Evolutionary conservation across 331 rosid species (phyloP).

Genomic region (Telfairia occidentalis): DNA sequence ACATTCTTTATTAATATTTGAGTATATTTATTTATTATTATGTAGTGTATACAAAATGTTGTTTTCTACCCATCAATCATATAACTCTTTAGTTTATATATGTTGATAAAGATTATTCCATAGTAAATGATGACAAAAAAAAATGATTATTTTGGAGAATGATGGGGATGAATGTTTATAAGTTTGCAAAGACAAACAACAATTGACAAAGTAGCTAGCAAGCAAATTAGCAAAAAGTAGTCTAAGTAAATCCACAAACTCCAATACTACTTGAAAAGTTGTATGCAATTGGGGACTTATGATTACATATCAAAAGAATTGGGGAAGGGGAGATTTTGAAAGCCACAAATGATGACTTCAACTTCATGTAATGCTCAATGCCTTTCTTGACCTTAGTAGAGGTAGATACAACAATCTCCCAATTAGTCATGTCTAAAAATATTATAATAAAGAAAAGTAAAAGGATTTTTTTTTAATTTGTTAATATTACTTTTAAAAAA

Average conservation of each 20-base stretch:
- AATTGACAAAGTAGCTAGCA: not conserved
- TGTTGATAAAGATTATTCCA: not conserved
- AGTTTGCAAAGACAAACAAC: not conserved
- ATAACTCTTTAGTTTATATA: not conserved
- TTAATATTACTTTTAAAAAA: too few species aligned
- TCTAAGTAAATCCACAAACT: slow-evolving; percentile 1
- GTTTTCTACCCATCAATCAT: not conserved
- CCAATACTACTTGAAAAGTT: not conserved
- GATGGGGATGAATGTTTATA: not conserved
- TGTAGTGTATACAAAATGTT: not conserved
- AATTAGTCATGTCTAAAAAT: too few species aligned
- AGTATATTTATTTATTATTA: not conserved
- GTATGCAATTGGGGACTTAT: not conserved
- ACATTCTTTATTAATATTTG: not conserved
- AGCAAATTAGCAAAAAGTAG: not conserved
- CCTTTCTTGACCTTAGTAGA: not conserved
- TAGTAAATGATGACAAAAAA: not conserved
- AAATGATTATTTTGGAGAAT: not conserved
- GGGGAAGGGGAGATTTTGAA: not conserved
- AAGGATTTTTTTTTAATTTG: too few species aligned
- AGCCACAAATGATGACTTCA: not conserved
- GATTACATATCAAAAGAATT: not conserved
- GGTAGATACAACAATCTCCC: not conserved
- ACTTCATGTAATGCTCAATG: not conserved
- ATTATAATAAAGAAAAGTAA: too few species aligned